Conservation (phyloP, 2,329 filamentous ascomycete genomes). For the Endoconidiophora laricicola region DNA sequence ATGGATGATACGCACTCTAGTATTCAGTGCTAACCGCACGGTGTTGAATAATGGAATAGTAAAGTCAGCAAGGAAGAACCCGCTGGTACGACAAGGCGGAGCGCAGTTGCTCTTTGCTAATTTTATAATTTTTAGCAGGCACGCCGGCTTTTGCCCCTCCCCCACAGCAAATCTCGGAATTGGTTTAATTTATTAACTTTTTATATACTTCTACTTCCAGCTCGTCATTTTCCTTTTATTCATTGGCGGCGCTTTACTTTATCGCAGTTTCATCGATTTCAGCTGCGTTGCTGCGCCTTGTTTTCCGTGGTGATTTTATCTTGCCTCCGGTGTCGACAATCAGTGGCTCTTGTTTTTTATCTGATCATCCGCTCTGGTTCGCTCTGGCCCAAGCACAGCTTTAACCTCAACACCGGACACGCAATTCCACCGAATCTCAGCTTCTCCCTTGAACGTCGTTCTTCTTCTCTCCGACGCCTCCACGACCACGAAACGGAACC, state of each 20-base stretch:
- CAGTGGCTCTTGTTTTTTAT: background rate
- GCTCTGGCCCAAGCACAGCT: too few species aligned
- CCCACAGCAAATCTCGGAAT: background rate
- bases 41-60: too few species aligned
- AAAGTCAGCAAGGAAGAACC: too few species aligned
- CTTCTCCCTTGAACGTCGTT: background rate
- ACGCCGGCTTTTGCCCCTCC: constrained; percentile 1
- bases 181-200: background rate
- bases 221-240: background rate
- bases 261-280: background rate
- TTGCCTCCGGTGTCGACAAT: background rate
- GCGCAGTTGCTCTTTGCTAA: background rate
- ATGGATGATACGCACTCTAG: too few species aligned
- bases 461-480: background rate
- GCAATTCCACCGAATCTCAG: background rate
- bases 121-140: background rate
- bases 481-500: too few species aligned
- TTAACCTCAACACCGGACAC: background rate
- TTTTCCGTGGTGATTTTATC: background rate
- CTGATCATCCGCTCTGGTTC: background rate
- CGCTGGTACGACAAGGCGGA: too few species aligned
- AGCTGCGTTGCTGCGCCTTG: too few species aligned
- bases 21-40: too few species aligned
- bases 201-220: background rate
- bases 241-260: background rate